Conservation (phyloP, 2,329 filamentous ascomycete species). For the Alternaria arbusti region DNA sequence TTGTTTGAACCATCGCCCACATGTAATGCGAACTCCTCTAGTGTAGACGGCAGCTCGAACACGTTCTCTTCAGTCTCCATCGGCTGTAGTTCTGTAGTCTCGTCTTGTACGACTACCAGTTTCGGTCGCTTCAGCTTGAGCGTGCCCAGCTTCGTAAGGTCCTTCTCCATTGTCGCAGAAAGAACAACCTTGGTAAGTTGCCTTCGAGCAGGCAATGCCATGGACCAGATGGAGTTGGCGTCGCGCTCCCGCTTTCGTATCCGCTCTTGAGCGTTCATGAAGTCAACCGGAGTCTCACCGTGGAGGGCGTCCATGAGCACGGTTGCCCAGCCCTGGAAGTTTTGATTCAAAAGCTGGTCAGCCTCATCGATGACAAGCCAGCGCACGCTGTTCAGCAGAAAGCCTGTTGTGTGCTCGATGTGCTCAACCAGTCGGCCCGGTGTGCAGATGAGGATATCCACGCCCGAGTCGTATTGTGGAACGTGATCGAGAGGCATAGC, state of each 20-base stretch:
- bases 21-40: slow-evolving; percentile 57
- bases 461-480: slow-evolving; percentile 69
- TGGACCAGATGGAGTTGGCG: slow-evolving; percentile 44
- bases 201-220: slow-evolving; percentile 39
- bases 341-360: slow-evolving; percentile 87
- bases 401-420: slow-evolving; percentile 81
- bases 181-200: slow-evolving; percentile 80
- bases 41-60: slow-evolving; percentile 63
- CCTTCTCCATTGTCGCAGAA: slow-evolving; percentile 89
- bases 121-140: slow-evolving; percentile 76
- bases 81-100: slow-evolving; percentile 29
- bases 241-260: slow-evolving; percentile 54
- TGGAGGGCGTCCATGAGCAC: slow-evolving; percentile 68
- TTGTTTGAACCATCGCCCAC: slow-evolving; percentile 61
- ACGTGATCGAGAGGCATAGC: slow-evolving; percentile 66
- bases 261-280: slow-evolving; percentile 60
- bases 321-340: slow-evolving; percentile 89
- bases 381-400: slow-evolving; percentile 76
- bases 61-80: slow-evolving; percentile 39
- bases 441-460: slow-evolving; percentile 90
- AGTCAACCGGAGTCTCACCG: slow-evolving; percentile 54
- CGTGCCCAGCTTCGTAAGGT: slow-evolving; percentile 78
- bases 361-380: slow-evolving; percentile 96
- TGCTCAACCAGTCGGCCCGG: slow-evolving; percentile 93
- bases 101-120: slow-evolving; percentile 74